Percentiles rank a stretch among this genome's conserved stretches.
Conservation (phyloP, 2,329 filamentous ascomycete species). For the Xylariaceae sp. region DNA sequence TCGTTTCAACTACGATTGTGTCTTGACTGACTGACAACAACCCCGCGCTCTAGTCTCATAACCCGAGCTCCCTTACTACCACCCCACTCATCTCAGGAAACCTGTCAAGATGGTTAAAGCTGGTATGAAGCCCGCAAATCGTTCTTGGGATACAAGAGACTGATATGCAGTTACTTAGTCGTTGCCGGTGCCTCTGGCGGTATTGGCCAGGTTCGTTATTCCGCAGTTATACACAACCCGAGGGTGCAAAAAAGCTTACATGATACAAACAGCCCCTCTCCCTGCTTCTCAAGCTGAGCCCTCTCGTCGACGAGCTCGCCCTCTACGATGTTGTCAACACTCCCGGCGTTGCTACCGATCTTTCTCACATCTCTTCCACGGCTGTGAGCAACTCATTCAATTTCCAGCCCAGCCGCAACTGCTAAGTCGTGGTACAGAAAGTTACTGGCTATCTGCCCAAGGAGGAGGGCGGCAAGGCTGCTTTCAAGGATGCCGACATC, state of each 20-base stretch:
- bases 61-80: constrained; percentile 1
- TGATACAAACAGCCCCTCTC: constrained; percentile 72
- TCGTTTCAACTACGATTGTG: too few relatives aligned
- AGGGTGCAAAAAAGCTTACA: constrained; percentile 14
- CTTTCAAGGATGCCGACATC: constrained; percentile 90
- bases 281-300: constrained; percentile 88
- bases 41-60: constrained; percentile 10
- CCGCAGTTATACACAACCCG: not conserved
- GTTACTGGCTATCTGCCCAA: constrained; percentile 84
- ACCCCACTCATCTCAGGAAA: constrained; percentile 26
- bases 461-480: constrained; percentile 79
- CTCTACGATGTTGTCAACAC: constrained; percentile 99
- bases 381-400: constrained; percentile 54
- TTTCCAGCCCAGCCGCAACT: not conserved
- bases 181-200: constrained; percentile 97
- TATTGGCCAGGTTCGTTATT: constrained; percentile 81
- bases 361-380: constrained; percentile 92
- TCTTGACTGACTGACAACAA: constrained; percentile 3
- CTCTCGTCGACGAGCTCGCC: constrained; percentile 85
- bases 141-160: not conserved
- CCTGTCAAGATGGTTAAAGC: constrained; percentile 56
- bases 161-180: constrained; percentile 40
- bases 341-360: constrained; percentile 90
- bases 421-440: constrained; percentile 56
- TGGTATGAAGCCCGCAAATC: constrained; percentile 40